Evolutionary conservation across 2,329 filamentous ascomycete species (phyloP).

Genomic region (Zymoseptoria pseudotritici): DNA sequence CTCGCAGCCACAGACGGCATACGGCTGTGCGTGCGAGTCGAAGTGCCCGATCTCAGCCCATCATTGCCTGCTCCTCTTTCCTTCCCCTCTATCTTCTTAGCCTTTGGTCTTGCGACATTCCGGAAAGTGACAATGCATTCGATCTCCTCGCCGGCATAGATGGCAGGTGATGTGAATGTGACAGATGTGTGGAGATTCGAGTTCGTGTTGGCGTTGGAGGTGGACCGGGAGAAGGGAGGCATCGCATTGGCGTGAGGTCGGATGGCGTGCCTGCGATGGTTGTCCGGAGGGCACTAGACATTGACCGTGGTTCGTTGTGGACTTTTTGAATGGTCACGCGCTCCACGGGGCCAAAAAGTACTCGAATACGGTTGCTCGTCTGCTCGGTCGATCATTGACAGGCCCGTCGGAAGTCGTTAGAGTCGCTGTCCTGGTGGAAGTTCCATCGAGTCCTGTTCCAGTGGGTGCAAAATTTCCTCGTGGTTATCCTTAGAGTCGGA

Average conservation of each 20-base stretch:
- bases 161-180: constrained; percentile 85
- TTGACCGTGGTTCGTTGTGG: not conserved
- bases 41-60: not conserved
- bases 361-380: not conserved
- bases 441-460: not conserved
- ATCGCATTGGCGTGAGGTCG: not conserved
- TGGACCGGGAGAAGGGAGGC: not conserved
- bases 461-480: not conserved
- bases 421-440: not conserved
- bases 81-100: constrained; percentile 13
- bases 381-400: not conserved
- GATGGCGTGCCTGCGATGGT: not conserved
- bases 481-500: not conserved
- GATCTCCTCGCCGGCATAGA: constrained; percentile 94
- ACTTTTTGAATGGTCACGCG: not conserved
- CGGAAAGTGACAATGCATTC: constrained; percentile 95
- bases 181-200: constrained; percentile 92
- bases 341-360: not conserved
- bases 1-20: constrained; percentile 18
- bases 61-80: constrained; percentile 4
- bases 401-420: not conserved
- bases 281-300: not conserved
- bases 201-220: not conserved
- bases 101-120: constrained; percentile 58
- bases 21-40: constrained; percentile 13